These are phyloP conservation scores for sorghum (Sorghum bicolor) DNA, from an alignment of 176 grass and related monocot species.

Conservation along the genomic window DNA sequence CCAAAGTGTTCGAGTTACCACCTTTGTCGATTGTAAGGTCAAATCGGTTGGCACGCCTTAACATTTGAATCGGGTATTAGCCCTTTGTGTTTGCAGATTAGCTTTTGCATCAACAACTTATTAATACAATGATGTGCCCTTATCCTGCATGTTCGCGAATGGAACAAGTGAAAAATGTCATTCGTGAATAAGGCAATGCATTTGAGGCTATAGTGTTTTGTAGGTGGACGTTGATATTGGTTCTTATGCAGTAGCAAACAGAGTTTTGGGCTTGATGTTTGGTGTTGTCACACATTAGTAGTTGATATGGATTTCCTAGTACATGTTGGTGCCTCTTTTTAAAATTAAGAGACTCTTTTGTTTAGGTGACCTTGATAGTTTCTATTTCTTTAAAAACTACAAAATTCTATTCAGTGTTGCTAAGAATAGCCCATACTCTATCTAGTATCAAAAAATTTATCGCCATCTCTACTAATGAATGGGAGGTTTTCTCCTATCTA, in stretches of 20 bases:
- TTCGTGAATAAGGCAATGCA: background rate
- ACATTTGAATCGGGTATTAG: no score
- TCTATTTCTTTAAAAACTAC: no score
- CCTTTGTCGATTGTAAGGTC: no score
- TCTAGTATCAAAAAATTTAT: background rate
- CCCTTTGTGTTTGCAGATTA: no score
- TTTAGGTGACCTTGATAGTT: background rate
- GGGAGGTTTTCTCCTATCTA: background rate
- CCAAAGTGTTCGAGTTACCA: no score
- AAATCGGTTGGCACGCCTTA: no score
- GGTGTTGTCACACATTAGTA: constrained; percentile 74
- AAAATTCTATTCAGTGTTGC: background rate
- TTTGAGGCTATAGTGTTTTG: background rate
- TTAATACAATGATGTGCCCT: no score
- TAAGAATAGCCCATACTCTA: background rate
- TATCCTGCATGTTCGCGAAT: no score
- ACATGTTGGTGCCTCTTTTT: constrained; percentile 41
- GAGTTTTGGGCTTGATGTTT: constrained; percentile 83
- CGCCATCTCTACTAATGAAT: background rate
- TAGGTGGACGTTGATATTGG: constrained; percentile 92
- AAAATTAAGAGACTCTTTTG: background rate
- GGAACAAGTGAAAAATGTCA: no score
- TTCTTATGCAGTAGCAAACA: constrained; percentile 86
- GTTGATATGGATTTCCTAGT: constrained; percentile 92
- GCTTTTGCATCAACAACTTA: no score